These are phyloP conservation scores for Saccharomycopsis oosterbeekiorum DNA, from an alignment of 805 yeast species.

Conservation along the genomic window DNA sequence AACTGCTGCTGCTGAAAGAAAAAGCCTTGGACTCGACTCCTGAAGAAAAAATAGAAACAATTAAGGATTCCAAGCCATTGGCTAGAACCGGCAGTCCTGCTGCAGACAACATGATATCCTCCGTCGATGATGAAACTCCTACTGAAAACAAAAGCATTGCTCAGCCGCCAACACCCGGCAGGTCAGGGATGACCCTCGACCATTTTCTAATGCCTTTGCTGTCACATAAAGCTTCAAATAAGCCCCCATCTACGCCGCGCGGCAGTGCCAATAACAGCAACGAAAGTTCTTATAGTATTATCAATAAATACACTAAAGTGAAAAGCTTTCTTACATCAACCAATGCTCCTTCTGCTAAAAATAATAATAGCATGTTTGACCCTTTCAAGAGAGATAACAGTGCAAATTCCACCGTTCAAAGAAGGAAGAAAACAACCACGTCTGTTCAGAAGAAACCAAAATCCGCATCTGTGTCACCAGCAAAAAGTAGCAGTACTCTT, in stretches of 20 bases:
- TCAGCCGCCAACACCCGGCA: not conserved
- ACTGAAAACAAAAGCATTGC: not conserved
- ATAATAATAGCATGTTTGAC: not conserved
- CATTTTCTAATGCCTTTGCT: not conserved
- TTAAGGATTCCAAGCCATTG: too few relatives aligned
- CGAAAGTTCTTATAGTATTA: not conserved
- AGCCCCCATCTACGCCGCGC: not conserved
- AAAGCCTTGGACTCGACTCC: too few relatives aligned
- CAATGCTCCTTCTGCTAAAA: not conserved
- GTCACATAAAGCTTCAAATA: not conserved
- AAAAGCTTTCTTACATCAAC: not conserved
- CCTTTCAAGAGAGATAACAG: not conserved
- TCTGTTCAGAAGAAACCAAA: not conserved
- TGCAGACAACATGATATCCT: too few relatives aligned
- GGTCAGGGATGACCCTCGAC: not conserved
- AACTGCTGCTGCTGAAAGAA: too few relatives aligned
- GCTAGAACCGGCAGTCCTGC: too few relatives aligned
- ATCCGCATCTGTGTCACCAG: not conserved
- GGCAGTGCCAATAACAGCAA: not conserved
- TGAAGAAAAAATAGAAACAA: too few relatives aligned
- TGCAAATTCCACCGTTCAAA: not conserved
- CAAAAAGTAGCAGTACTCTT: not conserved
- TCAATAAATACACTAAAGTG: not conserved
- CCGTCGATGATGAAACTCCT: not conserved
- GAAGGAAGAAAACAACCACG: not conserved